These are phyloP conservation scores for Mycena leptocephala DNA, from an alignment of 768 basidiomycete genomes.

Conservation along the genomic window DNA sequence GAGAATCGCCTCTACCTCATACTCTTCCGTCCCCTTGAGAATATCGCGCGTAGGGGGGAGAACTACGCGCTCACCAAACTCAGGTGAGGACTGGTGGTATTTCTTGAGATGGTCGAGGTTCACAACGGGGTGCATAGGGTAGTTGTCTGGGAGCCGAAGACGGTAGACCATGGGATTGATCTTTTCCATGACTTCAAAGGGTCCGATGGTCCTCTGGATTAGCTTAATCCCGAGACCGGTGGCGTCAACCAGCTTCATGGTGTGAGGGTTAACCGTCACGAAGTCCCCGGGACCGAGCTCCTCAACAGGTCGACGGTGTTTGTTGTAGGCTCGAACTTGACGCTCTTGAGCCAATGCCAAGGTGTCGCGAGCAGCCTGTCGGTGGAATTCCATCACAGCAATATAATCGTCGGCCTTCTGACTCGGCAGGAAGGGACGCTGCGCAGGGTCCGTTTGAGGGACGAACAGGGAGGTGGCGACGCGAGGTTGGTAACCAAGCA, in stretches of 20 bases:
- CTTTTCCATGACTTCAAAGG: too few relatives aligned
- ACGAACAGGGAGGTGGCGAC: conserved; percentile 6
- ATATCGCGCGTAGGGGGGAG: too few relatives aligned
- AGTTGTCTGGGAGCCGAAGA: neutral
- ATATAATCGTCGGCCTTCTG: conserved; percentile 15
- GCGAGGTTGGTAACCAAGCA: conserved; percentile 48
- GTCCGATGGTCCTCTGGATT: too few relatives aligned
- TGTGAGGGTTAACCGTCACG: too few relatives aligned
- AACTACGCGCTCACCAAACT: neutral
- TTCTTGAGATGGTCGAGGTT: conserved; percentile 33
- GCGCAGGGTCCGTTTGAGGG: neutral
- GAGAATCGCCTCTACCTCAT: too few relatives aligned
- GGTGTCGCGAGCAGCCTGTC: neutral
- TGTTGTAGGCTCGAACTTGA: neutral
- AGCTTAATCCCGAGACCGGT: too few relatives aligned
- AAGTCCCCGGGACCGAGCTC: too few relatives aligned
- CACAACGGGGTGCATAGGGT: too few relatives aligned
- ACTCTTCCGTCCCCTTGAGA: too few relatives aligned
- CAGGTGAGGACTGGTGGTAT: conserved; percentile 31
- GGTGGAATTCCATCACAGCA: neutral
- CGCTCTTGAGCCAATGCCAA: neutral
- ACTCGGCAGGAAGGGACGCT: conserved; percentile 13
- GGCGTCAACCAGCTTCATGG: too few relatives aligned
- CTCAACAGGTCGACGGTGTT: too few relatives aligned
- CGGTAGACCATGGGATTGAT: conserved; percentile 12